phyloP scores from a whole-genome alignment of 2,329 filamentous ascomycete genomes.

The Aspergillus ruber region DNA sequence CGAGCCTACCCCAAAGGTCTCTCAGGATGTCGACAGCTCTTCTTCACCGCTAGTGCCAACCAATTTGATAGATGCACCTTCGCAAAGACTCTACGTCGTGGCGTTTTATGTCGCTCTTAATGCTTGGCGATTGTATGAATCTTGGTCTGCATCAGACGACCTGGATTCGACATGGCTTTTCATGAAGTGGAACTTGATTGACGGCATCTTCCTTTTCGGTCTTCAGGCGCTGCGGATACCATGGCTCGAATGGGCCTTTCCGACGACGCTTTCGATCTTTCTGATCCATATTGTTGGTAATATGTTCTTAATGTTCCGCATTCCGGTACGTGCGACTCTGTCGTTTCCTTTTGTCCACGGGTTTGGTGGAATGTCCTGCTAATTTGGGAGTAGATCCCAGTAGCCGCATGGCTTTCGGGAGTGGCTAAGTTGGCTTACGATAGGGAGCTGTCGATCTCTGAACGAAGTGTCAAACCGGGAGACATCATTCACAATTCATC shows the following conservation, averaged over 20 bases:
- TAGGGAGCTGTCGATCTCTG: conserved; percentile 87
- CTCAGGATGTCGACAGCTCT: conserved; percentile 15
- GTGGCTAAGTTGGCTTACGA: conserved; percentile 81
- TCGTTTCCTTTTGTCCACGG: neutral
- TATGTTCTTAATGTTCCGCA: conserved; percentile 86
- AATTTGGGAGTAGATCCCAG: conserved; percentile 53
- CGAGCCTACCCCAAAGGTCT: conserved; percentile 18
- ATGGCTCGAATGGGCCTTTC: conserved; percentile 87
- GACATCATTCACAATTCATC: conserved; percentile 86
- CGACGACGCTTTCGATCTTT: conserved; percentile 65
- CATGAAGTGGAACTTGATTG: conserved; percentile 86
- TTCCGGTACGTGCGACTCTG: conserved; percentile 53
- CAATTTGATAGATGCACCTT: conserved; percentile 77
- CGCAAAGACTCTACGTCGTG: conserved; percentile 80
- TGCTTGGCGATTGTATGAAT: conserved; percentile 84
- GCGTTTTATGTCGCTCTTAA: conserved; percentile 70
- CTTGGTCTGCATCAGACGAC: conserved; percentile 70
- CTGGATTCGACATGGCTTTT: conserved; percentile 84
- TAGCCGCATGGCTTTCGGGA: conserved; percentile 65
- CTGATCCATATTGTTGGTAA: conserved; percentile 66
- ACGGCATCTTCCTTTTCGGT: conserved; percentile 79
- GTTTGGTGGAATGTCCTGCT: conserved; percentile 1
- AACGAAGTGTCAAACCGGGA: conserved; percentile 81
- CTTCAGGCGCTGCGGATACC: conserved; percentile 85
- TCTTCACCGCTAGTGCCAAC: conserved; percentile 67